Evolutionary conservation across 2,329 filamentous ascomycete genomes (phyloP).

Genomic region (Talaromyces pinophilus): DNA sequence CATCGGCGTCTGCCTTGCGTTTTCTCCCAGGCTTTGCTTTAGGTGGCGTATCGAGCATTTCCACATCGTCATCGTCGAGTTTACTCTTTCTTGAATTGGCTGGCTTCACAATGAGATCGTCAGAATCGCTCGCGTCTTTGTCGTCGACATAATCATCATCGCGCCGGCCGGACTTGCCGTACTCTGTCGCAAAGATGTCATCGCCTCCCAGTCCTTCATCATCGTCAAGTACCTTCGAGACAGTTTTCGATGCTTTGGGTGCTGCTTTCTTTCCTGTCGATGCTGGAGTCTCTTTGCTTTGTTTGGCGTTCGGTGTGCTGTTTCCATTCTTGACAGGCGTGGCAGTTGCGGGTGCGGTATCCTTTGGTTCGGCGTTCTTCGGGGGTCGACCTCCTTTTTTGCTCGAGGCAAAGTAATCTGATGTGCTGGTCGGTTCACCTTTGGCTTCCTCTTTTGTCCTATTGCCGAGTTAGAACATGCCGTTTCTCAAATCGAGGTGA

Average conservation of each 20-base stretch:
- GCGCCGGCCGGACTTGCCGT: slow-evolving; percentile 64
- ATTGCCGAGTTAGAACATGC: not conserved
- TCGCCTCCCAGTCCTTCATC: slow-evolving; percentile 69
- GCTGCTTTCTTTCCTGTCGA: slow-evolving; percentile 26
- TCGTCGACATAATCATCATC: slow-evolving; percentile 70
- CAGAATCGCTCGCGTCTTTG: slow-evolving; percentile 62
- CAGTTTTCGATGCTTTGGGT: slow-evolving; percentile 22
- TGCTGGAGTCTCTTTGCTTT: slow-evolving; percentile 41
- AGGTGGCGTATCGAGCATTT: slow-evolving; percentile 53
- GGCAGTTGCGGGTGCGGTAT: slow-evolving; percentile 25
- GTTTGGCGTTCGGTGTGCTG: slow-evolving; percentile 42
- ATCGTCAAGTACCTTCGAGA: slow-evolving; percentile 58
- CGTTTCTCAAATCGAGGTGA: slow-evolving; percentile 13
- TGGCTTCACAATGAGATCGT: slow-evolving; percentile 63
- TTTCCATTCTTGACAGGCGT: slow-evolving; percentile 18
- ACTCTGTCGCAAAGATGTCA: slow-evolving; percentile 79
- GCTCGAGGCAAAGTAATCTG: slow-evolving; percentile 62
- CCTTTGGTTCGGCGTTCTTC: slow-evolving; percentile 30
- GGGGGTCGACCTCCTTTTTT: slow-evolving; percentile 57
- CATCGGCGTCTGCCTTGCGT: slow-evolving; percentile 58
- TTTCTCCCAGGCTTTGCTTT: slow-evolving; percentile 52
- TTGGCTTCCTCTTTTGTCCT: slow-evolving; percentile 54
- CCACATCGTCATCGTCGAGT: slow-evolving; percentile 47
- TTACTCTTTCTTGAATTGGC: slow-evolving; percentile 53
- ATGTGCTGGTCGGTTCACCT: slow-evolving; percentile 61